Conservation (phyloP, 2,329 filamentous ascomycete genomes). For the Ophiostoma pallidulum region DNA sequence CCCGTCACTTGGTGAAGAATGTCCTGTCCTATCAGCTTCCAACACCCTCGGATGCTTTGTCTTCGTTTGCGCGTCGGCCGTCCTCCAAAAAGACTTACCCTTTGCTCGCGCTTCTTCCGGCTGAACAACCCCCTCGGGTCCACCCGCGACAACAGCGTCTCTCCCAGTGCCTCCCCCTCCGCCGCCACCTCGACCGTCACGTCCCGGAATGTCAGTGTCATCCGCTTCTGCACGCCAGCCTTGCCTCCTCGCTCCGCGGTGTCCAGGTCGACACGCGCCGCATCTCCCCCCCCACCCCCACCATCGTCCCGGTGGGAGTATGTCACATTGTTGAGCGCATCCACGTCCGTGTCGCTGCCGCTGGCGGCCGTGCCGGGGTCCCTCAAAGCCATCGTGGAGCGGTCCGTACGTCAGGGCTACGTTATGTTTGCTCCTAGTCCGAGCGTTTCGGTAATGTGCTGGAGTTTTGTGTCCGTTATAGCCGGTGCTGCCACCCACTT, state of each 20-base stretch:
- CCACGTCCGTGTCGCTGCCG: conserved; percentile 11
- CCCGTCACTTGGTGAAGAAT: conserved; percentile 10
- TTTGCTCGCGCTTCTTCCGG: background rate
- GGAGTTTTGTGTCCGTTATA: too few species aligned
- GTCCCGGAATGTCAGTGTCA: conserved; percentile 14
- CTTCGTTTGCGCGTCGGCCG: too few species aligned
- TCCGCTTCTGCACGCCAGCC: background rate
- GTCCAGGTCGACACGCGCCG: background rate
- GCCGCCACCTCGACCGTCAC: conserved; percentile 13
- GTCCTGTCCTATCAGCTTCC: background rate
- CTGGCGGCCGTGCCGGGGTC: too few species aligned
- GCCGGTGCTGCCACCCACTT: too few species aligned
- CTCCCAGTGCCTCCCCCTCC: conserved; percentile 11
- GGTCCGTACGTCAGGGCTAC: too few species aligned
- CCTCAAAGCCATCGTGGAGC: too few species aligned
- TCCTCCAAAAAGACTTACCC: too few species aligned
- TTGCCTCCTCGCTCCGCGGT: background rate
- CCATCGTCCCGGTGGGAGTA: too few species aligned
- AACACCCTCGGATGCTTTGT: background rate
- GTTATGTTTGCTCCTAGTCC: too few species aligned
- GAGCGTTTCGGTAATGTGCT: too few species aligned
- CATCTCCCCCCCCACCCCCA: background rate
- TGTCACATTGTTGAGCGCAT: background rate
- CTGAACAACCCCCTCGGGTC: conserved; percentile 11
- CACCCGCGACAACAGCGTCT: conserved; percentile 12